phyloP scores from a whole-genome alignment of 495 filamentous ascomycete species.

The Hypoxylon lienhwacheense region DNA sequence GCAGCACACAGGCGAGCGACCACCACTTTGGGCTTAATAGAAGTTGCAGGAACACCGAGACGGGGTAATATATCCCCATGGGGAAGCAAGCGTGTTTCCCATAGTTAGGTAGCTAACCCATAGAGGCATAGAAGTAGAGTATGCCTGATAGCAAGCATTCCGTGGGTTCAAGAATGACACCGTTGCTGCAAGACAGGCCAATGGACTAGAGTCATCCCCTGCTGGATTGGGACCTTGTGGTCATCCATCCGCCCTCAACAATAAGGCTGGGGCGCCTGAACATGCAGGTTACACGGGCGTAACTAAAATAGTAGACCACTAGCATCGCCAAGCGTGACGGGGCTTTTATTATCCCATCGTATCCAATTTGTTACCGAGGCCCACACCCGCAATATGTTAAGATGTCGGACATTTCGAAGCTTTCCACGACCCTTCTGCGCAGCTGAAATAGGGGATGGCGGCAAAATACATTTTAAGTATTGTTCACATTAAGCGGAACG shows the following conservation, averaged over 20 bases:
- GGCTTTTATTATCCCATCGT: conserved; percentile 26
- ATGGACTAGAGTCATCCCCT: conserved; percentile 17
- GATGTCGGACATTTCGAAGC: conserved; percentile 23
- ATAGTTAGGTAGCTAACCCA: conserved; percentile 7
- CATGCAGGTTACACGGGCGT: conserved; percentile 20
- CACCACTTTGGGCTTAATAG: background rate
- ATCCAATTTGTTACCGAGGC: conserved; percentile 33
- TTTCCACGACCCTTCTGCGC: conserved; percentile 32
- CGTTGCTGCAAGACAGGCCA: conserved; percentile 5
- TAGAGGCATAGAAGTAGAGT: background rate
- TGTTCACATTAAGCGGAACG: conserved; percentile 38
- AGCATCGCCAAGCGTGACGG: conserved; percentile 28
- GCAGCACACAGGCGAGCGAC: conserved; percentile 3
- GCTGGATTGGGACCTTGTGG: conserved; percentile 21
- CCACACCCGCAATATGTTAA: conserved; percentile 30
- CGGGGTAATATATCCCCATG: conserved; percentile 26
- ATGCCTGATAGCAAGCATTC: background rate
- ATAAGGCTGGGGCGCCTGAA: conserved; percentile 23
- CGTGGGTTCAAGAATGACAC: too few relatives aligned
- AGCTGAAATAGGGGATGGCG: conserved; percentile 32
- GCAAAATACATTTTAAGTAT: conserved; percentile 39
- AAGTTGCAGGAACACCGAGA: conserved; percentile 12
- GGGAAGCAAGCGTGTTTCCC: conserved; percentile 7
- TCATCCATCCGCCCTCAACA: conserved; percentile 20
- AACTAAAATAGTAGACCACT: conserved; percentile 26